phyloP scores from a whole-genome alignment of 208 protist genomes.

The Porcisia hertigi region DNA sequence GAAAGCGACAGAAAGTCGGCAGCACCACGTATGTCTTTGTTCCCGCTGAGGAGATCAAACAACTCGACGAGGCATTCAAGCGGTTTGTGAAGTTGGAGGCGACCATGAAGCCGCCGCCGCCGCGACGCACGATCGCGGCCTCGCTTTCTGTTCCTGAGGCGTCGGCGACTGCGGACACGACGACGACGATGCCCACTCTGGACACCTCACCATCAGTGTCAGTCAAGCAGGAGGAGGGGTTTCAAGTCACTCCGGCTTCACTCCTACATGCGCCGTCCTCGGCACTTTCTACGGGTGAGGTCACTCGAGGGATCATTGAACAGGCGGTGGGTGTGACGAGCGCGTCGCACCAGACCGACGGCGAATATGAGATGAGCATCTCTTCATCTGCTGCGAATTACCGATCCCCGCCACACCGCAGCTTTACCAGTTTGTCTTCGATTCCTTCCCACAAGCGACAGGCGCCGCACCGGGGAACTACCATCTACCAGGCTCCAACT shows the following conservation, averaged over 20 bases:
- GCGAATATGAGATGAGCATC: slow-evolving; percentile 2
- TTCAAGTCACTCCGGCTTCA: not conserved
- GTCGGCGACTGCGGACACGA: not conserved
- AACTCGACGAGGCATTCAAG: slow-evolving; percentile 63
- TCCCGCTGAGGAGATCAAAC: slow-evolving; percentile 48
- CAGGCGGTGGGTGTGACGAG: not conserved
- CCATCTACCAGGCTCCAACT: slow-evolving; percentile 37
- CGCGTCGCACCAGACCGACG: not conserved
- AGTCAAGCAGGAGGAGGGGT: not conserved
- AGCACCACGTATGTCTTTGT: slow-evolving; percentile 61
- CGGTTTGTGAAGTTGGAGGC: slow-evolving; percentile 59
- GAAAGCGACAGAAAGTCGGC: slow-evolving; percentile 44
- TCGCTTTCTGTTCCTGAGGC: not conserved
- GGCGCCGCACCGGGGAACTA: slow-evolving; percentile 40
- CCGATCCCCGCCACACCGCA: not conserved
- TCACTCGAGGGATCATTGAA: no score
- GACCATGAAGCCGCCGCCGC: slow-evolving; percentile 14
- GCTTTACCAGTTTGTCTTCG: not conserved
- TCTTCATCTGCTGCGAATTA: not conserved
- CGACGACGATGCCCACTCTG: not conserved
- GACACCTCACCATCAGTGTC: not conserved
- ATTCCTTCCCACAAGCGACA: slow-evolving; percentile 36
- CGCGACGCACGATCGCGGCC: not conserved
- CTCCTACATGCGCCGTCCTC: not conserved
- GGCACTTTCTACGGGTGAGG: not conserved